These are phyloP conservation scores for Zasmidium cellare DNA, from an alignment of 2,329 filamentous ascomycete species.

Conservation along the genomic window DNA sequence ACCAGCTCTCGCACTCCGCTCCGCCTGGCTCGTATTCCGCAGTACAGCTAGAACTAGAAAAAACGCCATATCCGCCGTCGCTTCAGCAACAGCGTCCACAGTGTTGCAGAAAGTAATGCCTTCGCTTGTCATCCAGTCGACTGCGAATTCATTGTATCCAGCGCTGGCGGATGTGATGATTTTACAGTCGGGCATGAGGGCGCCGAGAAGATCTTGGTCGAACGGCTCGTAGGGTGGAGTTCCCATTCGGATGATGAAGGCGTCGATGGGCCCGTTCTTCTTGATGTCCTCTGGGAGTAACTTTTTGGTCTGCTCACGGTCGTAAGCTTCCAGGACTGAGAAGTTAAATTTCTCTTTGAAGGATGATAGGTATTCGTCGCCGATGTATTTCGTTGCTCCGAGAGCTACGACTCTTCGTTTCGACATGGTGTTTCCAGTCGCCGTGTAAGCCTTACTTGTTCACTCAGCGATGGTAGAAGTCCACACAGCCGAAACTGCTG, in stretches of 20 bases:
- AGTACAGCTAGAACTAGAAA: slow-evolving; percentile 43
- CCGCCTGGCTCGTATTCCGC: slow-evolving; percentile 36
- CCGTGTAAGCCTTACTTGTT: too few relatives aligned
- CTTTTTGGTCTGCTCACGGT: slow-evolving; percentile 39
- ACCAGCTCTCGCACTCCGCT: slow-evolving; percentile 12
- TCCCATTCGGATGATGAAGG: slow-evolving; percentile 53
- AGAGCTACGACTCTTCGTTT: slow-evolving; percentile 39
- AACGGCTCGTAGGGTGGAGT: slow-evolving; percentile 47
- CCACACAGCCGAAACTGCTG: too few relatives aligned
- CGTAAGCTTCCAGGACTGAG: slow-evolving; percentile 40
- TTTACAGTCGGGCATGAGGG: slow-evolving; percentile 44
- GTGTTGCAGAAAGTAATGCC: slow-evolving; percentile 54
- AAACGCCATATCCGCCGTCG: slow-evolving; percentile 37
- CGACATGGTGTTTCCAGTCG: too few relatives aligned
- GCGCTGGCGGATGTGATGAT: slow-evolving; percentile 51
- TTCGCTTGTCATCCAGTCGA: slow-evolving; percentile 18
- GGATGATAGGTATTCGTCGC: slow-evolving; percentile 41
- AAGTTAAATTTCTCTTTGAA: slow-evolving; percentile 43
- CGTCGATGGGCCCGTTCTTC: slow-evolving; percentile 45
- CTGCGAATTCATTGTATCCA: slow-evolving; percentile 24
- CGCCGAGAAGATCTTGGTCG: slow-evolving; percentile 44
- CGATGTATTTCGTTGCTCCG: slow-evolving; percentile 42
- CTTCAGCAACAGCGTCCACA: slow-evolving; percentile 50
- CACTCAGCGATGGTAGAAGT: too few relatives aligned
- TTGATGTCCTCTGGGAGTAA: slow-evolving; percentile 34